Conservation (phyloP, 1,284 basidiomycete species). For the Moesziomyces parantarcticus region DNA sequence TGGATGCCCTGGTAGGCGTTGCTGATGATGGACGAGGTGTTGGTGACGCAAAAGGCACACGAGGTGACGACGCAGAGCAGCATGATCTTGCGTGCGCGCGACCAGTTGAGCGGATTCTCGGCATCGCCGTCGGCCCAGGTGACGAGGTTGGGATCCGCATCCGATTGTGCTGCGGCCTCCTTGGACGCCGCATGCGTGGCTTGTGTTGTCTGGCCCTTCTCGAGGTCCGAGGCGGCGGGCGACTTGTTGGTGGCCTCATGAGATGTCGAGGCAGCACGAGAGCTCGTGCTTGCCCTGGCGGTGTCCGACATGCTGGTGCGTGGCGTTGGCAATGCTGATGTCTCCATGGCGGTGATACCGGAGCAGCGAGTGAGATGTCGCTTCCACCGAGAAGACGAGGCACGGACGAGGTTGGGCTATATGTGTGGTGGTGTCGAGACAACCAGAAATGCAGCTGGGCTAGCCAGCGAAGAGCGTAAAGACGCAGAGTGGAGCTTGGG, state of each 20-base stretch:
- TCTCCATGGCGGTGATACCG: slow-evolving; percentile 16
- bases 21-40: slow-evolving; percentile 50
- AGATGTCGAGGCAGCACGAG: slow-evolving; percentile 16
- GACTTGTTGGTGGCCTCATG: slow-evolving; percentile 10
- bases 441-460: too few species aligned
- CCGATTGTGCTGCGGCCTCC: background rate
- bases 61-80: slow-evolving; percentile 36
- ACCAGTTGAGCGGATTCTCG: slow-evolving; percentile 50
- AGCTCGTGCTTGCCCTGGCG: slow-evolving; percentile 30
- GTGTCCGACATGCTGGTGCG: slow-evolving; percentile 46
- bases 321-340: slow-evolving; percentile 22
- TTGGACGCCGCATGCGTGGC: background rate
- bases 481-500: too few species aligned
- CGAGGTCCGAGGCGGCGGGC: slow-evolving; percentile 19
- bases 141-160: slow-evolving; percentile 41
- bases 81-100: slow-evolving; percentile 27
- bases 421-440: too few species aligned
- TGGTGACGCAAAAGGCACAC: slow-evolving; percentile 53
- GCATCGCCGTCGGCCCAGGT: slow-evolving; percentile 39
- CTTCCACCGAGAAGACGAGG: background rate
- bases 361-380: background rate
- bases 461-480: too few species aligned
- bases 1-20: slow-evolving; percentile 68
- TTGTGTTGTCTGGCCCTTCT: background rate
- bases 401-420: background rate